Percentiles rank a stretch among this genome's conserved stretches.
phyloP scores from a whole-genome alignment of 495 filamentous ascomycete species.

The Podospora pseudopauciseta region DNA sequence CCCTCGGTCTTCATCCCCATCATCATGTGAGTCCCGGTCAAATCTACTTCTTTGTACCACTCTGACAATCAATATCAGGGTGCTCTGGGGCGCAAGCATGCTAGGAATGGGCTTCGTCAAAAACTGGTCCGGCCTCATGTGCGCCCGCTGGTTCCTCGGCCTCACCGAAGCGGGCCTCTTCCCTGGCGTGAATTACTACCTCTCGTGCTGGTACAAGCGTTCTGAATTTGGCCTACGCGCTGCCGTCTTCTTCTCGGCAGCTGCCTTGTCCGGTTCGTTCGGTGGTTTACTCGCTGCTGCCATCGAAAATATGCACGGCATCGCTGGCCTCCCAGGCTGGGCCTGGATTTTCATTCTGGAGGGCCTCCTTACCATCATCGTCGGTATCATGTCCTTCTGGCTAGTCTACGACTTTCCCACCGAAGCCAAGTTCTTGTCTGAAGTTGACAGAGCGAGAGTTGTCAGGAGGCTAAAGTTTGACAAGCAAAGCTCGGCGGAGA shows the following conservation, averaged over 20 bases:
- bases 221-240: conserved; percentile 66
- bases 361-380: conserved; percentile 69
- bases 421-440: conserved; percentile 70
- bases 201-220: conserved; percentile 84
- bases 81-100: conserved; percentile 74
- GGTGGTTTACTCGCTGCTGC: conserved; percentile 79
- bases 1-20: conserved; percentile 58
- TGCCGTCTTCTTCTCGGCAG: conserved; percentile 89
- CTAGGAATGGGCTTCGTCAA: conserved; percentile 77
- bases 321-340: conserved; percentile 67
- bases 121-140: conserved; percentile 75
- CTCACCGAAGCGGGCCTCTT: conserved; percentile 81
- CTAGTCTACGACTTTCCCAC: conserved; percentile 89
- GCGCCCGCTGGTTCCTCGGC: conserved; percentile 82
- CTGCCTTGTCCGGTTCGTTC: conserved; percentile 79
- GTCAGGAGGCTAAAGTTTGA: conserved; percentile 69
- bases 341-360: conserved; percentile 84
- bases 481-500: conserved; percentile 71
- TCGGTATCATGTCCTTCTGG: conserved; percentile 75
- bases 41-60: not conserved
- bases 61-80: conserved; percentile 25
- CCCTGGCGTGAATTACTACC: conserved; percentile 82
- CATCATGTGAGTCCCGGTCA: conserved; percentile 58
- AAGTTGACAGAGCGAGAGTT: conserved; percentile 69
- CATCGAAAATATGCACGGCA: conserved; percentile 69